These are phyloP conservation scores for Mortierella alpina DNA, from an alignment of 192 early-diverging fungal species.

Conservation along the genomic window DNA sequence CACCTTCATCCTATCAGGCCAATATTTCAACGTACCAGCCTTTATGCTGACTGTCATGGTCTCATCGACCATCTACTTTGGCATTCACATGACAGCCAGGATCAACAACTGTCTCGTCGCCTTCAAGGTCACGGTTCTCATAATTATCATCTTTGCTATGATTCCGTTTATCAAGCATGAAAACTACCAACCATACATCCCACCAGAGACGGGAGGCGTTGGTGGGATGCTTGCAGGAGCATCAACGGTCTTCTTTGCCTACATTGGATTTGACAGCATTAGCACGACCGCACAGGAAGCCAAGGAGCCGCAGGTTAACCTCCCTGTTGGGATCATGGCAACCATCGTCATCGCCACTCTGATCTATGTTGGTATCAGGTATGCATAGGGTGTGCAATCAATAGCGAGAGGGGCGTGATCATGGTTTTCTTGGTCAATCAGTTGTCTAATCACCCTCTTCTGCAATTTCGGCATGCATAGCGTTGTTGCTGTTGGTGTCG, in stretches of 20 bases:
- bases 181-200: conserved; percentile 89
- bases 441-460: neutral
- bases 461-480: conserved; percentile 19
- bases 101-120: conserved; percentile 79
- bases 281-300: conserved; percentile 89
- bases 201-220: conserved; percentile 70
- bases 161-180: conserved; percentile 72
- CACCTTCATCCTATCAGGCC: conserved; percentile 32
- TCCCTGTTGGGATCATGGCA: conserved; percentile 90
- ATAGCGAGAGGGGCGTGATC: neutral
- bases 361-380: conserved; percentile 78
- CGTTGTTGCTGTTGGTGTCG: conserved; percentile 79
- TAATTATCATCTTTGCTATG: conserved; percentile 85
- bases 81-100: conserved; percentile 79
- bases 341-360: conserved; percentile 81
- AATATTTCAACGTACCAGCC: conserved; percentile 84
- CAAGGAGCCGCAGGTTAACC: conserved; percentile 79
- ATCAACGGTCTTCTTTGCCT: conserved; percentile 80
- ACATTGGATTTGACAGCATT: conserved; percentile 92
- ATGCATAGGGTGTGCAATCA: neutral
- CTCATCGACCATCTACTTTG: conserved; percentile 74
- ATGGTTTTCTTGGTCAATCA: neutral
- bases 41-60: conserved; percentile 72
- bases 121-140: conserved; percentile 79
- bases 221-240: conserved; percentile 80